Evolutionary conservation across 2,329 filamentous ascomycete genomes (phyloP), one percentile per base, ranked within the genome.

Genomic region (Sclerotinia subarctica): DNA sequence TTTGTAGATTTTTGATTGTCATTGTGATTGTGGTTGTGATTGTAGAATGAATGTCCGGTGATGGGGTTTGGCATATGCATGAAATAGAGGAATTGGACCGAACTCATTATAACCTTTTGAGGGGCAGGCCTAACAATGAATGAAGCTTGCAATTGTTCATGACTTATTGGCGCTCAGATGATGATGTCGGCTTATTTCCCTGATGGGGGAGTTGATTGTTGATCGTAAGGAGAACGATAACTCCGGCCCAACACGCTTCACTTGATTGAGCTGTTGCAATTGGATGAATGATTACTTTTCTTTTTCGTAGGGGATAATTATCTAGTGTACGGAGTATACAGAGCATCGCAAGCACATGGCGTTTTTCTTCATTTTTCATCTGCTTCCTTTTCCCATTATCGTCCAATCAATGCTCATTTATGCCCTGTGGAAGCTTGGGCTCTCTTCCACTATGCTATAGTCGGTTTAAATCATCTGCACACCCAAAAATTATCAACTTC

Each of bases 401-500:
- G 32, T 38, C 54, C 54, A 57, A 57, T 57, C 54, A 57, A 8
- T 24, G 2, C 15, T 42, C 8, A 42, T 42, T 24, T 38, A 42
- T 57, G 54, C 54, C 54, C 32, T 35, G 32, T 57, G 54, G 35
- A 57, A 42, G 54, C 54, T 57, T 57, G 54, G 54, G 53, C 53
- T 35, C 13, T 32, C 8, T 13, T 38, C 1, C 3, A 38, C 38
- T 38, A 38, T 38, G 38, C 38, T 38, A 13, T 13, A 38, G 11
- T 38, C 11, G 38, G 38, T 38, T 38, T 38, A 38, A 38, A 38
- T 38, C 10, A 13, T 13, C 38, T 38, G 38, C 29, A 54, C 35
- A 19, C 26, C 11, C n/a, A 54, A 47, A n/a, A 47, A 7, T 10
- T n/a, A 47, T 21, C 1, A 47, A 47, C 53, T n/a, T 4, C 29